Evolutionary conservation across 345 rosid species (phyloP), one percentile per base, ranked within the genome.

Genomic region (Bruguiera sexangula): DNA sequence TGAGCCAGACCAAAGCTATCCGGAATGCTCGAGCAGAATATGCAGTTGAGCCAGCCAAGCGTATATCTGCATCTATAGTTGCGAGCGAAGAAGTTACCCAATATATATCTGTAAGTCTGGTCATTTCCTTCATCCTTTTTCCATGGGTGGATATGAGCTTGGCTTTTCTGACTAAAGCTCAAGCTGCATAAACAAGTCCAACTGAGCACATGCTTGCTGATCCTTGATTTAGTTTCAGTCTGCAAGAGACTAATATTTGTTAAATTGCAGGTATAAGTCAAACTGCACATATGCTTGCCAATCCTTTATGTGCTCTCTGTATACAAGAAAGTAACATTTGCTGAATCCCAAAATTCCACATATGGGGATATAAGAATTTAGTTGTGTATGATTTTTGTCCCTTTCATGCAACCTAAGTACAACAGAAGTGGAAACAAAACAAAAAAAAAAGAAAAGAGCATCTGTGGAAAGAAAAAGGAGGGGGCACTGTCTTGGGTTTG

Each of bases 11-110:
- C 29, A 85, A 86, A 80, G 96, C 96, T 78, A 87, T 94, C 67
- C 85, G 98, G 52, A 91, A 89, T 88, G 99, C 86, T 66, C 84
- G 97, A 76, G 96, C 99, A 32, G 99, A 95, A 86, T 95, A 91
- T 73, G 86, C 96, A 29, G 96, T 95, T 80, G 99, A 91, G 79
- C 99, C 99, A 7, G 96, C 87, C 64, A 95, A 87, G 78, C 90
- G 88, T 67, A 91, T 95, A 86, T 91, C 99, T 80, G 99, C 96
- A 67, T 87, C 90, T 19, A 70, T 95, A 60, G 93, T 92, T 75
- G 99, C 90, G 67, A 88, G 82, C 72, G 65, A 83, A 70, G 99
- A 95, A 43, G 99, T 92, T 62, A 69, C 81, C 71, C 87, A 90
- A 66, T 92, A 92, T 75, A 86, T 89, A 71, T 86, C 92, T 76